Evolutionary conservation across 306 rosid species (phyloP).

Genomic region (Begonia masoniana): DNA sequence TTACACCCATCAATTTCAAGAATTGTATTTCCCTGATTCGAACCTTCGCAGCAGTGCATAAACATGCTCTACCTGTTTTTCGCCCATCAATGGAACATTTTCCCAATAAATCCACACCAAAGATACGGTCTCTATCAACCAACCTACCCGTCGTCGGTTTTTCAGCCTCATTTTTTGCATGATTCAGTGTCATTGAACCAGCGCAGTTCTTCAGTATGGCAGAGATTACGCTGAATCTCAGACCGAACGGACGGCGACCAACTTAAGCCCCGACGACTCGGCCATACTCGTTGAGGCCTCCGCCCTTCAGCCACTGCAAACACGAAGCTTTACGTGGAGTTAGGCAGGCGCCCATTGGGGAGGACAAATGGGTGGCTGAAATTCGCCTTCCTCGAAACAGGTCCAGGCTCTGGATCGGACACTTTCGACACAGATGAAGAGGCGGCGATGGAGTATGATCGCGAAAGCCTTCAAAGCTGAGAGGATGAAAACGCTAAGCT

Average conservation of each 20-base stretch:
- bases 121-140: conserved; percentile 33
- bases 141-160: conserved; percentile 18
- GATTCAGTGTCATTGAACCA: conserved; percentile 22
- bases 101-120: conserved; percentile 24
- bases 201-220: conserved; percentile 47
- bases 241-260: conserved; percentile 19
- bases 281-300: conserved; percentile 52
- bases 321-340: conserved; percentile 88
- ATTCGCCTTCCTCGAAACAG: conserved; percentile 86
- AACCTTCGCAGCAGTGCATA: too few species aligned
- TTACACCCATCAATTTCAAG: conserved; percentile 20
- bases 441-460: conserved; percentile 94
- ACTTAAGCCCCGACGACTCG: not conserved
- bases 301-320: conserved; percentile 43
- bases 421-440: conserved; percentile 96
- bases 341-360: conserved; percentile 88
- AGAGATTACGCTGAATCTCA: conserved; percentile 58
- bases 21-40: conserved; percentile 56
- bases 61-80: conserved; percentile 19
- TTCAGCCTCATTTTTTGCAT: conserved; percentile 19
- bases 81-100: conserved; percentile 17
- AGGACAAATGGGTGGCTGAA: conserved; percentile 99
- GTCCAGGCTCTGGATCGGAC: conserved; percentile 91
- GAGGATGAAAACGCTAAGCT: conserved; percentile 97
- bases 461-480: conserved; percentile 74